phyloP scores from a whole-genome alignment of 805 yeast species.

The Candida sithepensis region DNA sequence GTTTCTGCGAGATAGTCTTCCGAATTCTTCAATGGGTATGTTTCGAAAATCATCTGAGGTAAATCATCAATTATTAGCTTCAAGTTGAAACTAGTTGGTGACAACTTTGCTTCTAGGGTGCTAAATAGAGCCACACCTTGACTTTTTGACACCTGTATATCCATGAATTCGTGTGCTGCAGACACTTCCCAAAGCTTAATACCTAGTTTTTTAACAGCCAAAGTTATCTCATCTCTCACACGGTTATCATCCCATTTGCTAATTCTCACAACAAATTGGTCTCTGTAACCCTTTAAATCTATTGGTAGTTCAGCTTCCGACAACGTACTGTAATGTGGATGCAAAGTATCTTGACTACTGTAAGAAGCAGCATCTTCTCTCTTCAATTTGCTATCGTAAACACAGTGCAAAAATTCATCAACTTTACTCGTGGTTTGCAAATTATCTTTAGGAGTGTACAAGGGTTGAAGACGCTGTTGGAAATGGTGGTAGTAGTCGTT shows the following conservation, averaged over 20 bases:
- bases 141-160: constrained; percentile 33
- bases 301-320: constrained; percentile 34
- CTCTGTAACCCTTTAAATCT: constrained; percentile 37
- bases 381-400: constrained; percentile 1
- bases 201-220: constrained; percentile 15
- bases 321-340: constrained; percentile 32
- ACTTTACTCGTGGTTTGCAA: neutral
- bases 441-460: neutral
- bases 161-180: constrained; percentile 40
- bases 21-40: constrained; percentile 37
- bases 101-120: constrained; percentile 5
- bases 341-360: constrained; percentile 3
- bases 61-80: constrained; percentile 52
- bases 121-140: constrained; percentile 19
- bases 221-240: constrained; percentile 21
- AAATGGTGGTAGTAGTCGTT: neutral
- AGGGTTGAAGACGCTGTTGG: neutral
- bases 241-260: constrained; percentile 23
- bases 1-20: constrained; percentile 4
- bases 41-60: constrained; percentile 52
- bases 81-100: constrained; percentile 23
- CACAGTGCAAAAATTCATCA: neutral
- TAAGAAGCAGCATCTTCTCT: constrained; percentile 3
- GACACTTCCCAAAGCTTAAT: constrained; percentile 50
- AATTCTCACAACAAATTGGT: constrained; percentile 44